phyloP scores from a whole-genome alignment of 768 basidiomycete genomes.

The Erythrobasidium yunnanense region DNA sequence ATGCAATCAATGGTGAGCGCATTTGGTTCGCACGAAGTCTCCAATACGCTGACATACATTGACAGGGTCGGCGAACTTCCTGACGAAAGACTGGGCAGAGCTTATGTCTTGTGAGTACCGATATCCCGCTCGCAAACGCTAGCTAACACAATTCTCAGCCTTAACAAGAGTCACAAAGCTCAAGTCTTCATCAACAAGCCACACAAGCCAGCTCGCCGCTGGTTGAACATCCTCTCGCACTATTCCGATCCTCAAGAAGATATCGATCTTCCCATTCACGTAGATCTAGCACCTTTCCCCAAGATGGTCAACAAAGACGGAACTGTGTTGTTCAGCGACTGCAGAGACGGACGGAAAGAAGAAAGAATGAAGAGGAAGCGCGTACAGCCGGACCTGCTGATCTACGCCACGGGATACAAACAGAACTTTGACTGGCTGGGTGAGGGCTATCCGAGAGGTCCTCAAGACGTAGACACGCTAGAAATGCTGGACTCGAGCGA shows the following conservation, averaged over 20 bases:
- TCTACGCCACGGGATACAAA: slow-evolving; percentile 42
- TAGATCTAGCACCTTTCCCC: slow-evolving; percentile 55
- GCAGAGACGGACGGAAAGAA: slow-evolving; percentile 46
- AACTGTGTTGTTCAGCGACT: slow-evolving; percentile 46
- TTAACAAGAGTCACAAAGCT: slow-evolving; percentile 48
- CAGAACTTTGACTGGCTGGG: slow-evolving; percentile 40
- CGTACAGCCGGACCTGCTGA: slow-evolving; percentile 45
- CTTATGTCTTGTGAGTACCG: slow-evolving; percentile 49
- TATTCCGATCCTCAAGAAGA: slow-evolving; percentile 54
- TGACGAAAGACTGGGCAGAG: slow-evolving; percentile 50
- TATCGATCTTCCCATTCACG: slow-evolving; percentile 40
- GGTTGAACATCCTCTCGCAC: slow-evolving; percentile 48
- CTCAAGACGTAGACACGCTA: slow-evolving; percentile 38
- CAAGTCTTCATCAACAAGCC: slow-evolving; percentile 54
- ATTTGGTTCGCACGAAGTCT: neutral
- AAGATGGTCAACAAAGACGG: slow-evolving; percentile 46
- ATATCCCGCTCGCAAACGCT: neutral
- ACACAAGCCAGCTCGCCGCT: slow-evolving; percentile 46
- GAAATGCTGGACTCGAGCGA: slow-evolving; percentile 37
- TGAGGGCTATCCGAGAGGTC: slow-evolving; percentile 38
- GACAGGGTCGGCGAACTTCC: slow-evolving; percentile 52
- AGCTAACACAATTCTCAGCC: neutral
- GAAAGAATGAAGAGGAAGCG: slow-evolving; percentile 44
- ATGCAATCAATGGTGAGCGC: slow-evolving; percentile 49
- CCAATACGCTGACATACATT: neutral